Conservation (phyloP, 768 basidiomycete species). For the Boletus eberwhitei region DNA sequence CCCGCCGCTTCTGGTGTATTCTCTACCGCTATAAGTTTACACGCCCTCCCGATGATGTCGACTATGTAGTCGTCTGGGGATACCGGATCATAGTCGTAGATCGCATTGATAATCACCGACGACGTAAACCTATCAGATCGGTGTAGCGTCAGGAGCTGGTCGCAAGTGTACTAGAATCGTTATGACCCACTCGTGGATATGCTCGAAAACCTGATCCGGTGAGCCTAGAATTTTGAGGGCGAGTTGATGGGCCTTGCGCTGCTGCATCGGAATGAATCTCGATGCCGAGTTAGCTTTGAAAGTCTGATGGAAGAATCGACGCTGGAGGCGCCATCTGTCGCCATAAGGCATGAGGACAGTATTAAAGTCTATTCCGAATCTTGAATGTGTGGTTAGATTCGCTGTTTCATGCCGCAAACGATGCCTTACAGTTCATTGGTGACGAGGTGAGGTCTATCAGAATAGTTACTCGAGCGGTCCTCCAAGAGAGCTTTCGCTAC, state of each 20-base stretch:
- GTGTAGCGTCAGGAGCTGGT: background rate
- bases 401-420: background rate
- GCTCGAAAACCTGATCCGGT: slow-evolving; percentile 5
- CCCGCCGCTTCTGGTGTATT: slow-evolving; percentile 10
- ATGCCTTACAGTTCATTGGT: slow-evolving; percentile 11
- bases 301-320: slow-evolving; percentile 18
- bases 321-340: slow-evolving; percentile 17
- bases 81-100: slow-evolving; percentile 18
- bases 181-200: slow-evolving; percentile 9
- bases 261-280: slow-evolving; percentile 17
- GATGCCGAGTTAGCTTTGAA: slow-evolving; percentile 8
- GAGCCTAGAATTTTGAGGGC: slow-evolving; percentile 7
- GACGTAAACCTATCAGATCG: slow-evolving; percentile 7
- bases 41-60: slow-evolving; percentile 10
- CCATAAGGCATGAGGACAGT: slow-evolving; percentile 16
- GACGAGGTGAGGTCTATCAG: slow-evolving; percentile 14
- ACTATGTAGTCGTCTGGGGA: slow-evolving; percentile 13
- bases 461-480: slow-evolving; percentile 18
- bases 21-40: background rate
- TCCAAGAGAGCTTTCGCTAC: slow-evolving; percentile 14
- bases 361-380: slow-evolving; percentile 18
- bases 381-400: background rate
- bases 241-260: slow-evolving; percentile 6
- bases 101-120: slow-evolving; percentile 26
- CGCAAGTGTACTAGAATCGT: slow-evolving; percentile 9